These are phyloP conservation scores for Discostella pseudostelligera DNA, from an alignment of 108 stramenopile genomes.

Conservation along the genomic window DNA sequence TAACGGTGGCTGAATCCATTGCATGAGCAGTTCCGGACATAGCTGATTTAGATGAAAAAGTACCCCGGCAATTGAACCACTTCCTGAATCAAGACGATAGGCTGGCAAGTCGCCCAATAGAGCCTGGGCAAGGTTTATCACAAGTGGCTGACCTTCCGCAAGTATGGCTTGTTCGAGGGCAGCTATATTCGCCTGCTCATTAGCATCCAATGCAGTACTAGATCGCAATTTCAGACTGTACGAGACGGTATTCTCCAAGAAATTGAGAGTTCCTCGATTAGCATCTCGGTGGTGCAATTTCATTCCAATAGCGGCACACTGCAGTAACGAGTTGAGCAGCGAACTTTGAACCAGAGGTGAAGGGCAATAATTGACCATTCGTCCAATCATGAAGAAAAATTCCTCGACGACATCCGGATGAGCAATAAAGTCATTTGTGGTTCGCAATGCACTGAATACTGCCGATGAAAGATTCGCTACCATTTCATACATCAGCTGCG, in stretches of 20 bases:
- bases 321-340: slow-evolving; percentile 64
- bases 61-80: slow-evolving; percentile 73
- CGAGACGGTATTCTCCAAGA: slow-evolving; percentile 67
- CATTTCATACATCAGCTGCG: slow-evolving; percentile 67
- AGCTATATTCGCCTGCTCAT: slow-evolving; percentile 37
- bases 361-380: slow-evolving; percentile 82
- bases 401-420: slow-evolving; percentile 97
- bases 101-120: slow-evolving; percentile 81
- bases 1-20: slow-evolving; percentile 72
- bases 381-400: slow-evolving; percentile 89
- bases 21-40: slow-evolving; percentile 56
- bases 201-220: slow-evolving; percentile 26
- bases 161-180: slow-evolving; percentile 63
- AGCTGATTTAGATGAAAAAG: slow-evolving; percentile 76
- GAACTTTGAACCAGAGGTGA: slow-evolving; percentile 65
- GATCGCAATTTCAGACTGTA: slow-evolving; percentile 60
- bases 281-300: slow-evolving; percentile 84
- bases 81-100: slow-evolving; percentile 61
- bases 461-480: slow-evolving; percentile 60
- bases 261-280: slow-evolving; percentile 81
- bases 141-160: slow-evolving; percentile 67
- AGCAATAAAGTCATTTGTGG: slow-evolving; percentile 71
- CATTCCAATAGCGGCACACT: slow-evolving; percentile 80
- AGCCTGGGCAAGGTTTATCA: slow-evolving; percentile 59
- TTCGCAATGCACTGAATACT: slow-evolving; percentile 59